Conservation (phyloP, 2,329 filamentous ascomycete genomes). For the Dactylonectria estremocensis region DNA sequence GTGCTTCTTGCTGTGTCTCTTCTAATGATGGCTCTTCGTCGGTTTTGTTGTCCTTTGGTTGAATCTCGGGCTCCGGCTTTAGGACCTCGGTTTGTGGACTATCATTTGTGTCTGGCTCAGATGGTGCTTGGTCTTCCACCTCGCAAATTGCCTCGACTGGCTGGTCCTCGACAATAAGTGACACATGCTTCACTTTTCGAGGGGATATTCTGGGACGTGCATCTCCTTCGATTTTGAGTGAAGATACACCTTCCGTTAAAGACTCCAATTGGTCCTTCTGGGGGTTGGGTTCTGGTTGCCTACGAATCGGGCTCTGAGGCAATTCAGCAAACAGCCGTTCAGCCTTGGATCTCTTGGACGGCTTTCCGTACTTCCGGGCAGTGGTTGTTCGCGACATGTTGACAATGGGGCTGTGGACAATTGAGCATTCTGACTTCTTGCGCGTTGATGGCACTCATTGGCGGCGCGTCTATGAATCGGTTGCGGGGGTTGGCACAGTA, state of each 20-base stretch:
- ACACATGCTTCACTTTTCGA: conserved; percentile 30
- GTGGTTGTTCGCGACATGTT: conserved; percentile 63
- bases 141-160: conserved; percentile 22
- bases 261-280: conserved; percentile 49
- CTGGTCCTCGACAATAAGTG: conserved; percentile 26
- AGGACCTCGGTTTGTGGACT: conserved; percentile 10
- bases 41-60: conserved; percentile 4
- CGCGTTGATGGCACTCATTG: background rate
- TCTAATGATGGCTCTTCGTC: conserved; percentile 21
- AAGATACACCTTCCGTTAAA: conserved; percentile 55
- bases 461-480: conserved; percentile 1
- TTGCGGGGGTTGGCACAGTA: conserved; percentile 20
- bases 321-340: conserved; percentile 67
- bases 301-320: conserved; percentile 64
- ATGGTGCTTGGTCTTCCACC: conserved; percentile 19
- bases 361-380: conserved; percentile 67
- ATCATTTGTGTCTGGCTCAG: conserved; percentile 6
- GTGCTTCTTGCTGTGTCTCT: conserved; percentile 38
- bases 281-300: conserved; percentile 30
- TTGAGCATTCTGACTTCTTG: conserved; percentile 6
- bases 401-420: conserved; percentile 1
- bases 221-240: conserved; percentile 48
- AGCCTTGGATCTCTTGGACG: conserved; percentile 61
- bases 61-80: conserved; percentile 10
- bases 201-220: conserved; percentile 31